Conservation (phyloP, 1,284 basidiomycete species). For the Ustilago shanxiensis region DNA sequence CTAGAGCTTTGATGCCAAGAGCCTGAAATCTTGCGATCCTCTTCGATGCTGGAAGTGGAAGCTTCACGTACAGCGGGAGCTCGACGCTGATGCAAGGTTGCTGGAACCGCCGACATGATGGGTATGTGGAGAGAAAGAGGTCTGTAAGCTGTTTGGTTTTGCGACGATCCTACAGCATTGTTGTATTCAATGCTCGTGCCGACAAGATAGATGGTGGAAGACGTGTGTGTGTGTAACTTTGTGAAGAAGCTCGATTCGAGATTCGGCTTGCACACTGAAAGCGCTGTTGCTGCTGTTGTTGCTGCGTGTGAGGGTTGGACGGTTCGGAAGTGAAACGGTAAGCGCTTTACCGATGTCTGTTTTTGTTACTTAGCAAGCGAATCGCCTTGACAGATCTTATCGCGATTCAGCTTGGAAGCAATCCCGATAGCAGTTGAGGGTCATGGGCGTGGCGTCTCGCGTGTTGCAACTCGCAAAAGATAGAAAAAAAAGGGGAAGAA, state of each 20-base stretch:
- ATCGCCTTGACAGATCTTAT: no score
- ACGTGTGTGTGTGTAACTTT: background rate
- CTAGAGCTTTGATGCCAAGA: constrained; percentile 13
- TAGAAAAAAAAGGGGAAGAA: no score
- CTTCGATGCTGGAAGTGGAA: constrained; percentile 44
- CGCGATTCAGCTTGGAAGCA: no score
- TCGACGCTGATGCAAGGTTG: constrained; percentile 27
- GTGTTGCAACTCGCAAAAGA: no score
- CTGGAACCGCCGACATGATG: constrained; percentile 22
- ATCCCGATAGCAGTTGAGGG: no score
- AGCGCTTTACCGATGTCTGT: constrained; percentile 2
- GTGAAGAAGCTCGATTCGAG: background rate
- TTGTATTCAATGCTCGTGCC: no score
- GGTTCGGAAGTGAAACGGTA: background rate
- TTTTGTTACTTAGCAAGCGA: no score
- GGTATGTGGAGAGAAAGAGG: no score
- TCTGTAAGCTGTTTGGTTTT: background rate
- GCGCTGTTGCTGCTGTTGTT: background rate
- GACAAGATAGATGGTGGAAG: no score
- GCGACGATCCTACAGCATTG: constrained; percentile 18
- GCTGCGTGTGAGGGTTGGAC: background rate
- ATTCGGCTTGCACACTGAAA: background rate
- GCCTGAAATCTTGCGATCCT: constrained; percentile 49
- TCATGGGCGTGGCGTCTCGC: no score
- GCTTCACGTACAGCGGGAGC: constrained; percentile 35